Evolutionary conservation across 768 basidiomycete genomes (phyloP).

Genomic region (Termitomyces sp.): DNA sequence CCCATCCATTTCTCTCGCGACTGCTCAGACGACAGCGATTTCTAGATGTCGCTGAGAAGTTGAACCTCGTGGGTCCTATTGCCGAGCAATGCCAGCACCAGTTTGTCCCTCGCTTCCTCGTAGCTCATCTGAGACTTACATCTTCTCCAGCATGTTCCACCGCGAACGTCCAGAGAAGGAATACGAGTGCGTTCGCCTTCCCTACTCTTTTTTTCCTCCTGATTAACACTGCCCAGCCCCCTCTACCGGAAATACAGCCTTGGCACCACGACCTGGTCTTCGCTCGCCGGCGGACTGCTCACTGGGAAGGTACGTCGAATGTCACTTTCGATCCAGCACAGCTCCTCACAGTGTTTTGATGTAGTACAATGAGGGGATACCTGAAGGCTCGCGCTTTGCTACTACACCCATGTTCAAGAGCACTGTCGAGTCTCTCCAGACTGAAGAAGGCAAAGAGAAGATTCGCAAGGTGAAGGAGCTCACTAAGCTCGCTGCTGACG

Average conservation of each 20-base stretch:
- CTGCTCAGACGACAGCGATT: neutral
- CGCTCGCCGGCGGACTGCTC: constrained; percentile 68
- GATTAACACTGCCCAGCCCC: constrained; percentile 28
- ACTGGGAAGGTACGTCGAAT: constrained; percentile 59
- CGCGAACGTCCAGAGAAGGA: constrained; percentile 81
- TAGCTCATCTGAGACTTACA: neutral
- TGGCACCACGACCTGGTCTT: constrained; percentile 71
- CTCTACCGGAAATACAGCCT: constrained; percentile 64
- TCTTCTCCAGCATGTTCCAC: constrained; percentile 57
- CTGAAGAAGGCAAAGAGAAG: constrained; percentile 60
- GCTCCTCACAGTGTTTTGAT: neutral
- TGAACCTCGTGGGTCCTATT: constrained; percentile 64
- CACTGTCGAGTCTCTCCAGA: constrained; percentile 47
- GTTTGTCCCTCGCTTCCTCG: constrained; percentile 26
- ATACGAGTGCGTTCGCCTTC: constrained; percentile 43
- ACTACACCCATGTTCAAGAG: constrained; percentile 47
- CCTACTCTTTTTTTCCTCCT: neutral
- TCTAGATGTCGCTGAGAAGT: constrained; percentile 59
- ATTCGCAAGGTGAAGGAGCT: constrained; percentile 66
- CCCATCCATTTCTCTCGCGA: neutral
- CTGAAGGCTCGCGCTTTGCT: constrained; percentile 65
- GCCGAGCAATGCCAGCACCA: constrained; percentile 76
- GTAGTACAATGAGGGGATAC: constrained; percentile 73
- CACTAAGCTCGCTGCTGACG: constrained; percentile 59
- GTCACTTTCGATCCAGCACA: too few relatives aligned